These are phyloP conservation scores for Phlyctochytrium planicorne DNA, from an alignment of 192 early-diverging fungal species.

Conservation along the genomic window DNA sequence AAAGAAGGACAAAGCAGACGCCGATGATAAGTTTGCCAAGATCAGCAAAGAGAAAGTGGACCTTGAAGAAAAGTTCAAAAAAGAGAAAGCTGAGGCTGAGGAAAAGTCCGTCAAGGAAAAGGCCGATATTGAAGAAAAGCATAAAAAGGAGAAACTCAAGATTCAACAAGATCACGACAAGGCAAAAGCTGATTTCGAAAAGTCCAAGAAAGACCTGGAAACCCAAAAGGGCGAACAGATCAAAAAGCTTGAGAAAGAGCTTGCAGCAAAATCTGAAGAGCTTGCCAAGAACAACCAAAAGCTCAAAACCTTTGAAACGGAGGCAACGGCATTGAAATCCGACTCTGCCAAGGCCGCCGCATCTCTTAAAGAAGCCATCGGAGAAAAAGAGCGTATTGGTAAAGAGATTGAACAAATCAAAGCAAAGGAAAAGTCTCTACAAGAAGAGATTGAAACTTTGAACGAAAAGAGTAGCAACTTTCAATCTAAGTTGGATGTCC, in stretches of 20 bases:
- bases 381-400: conserved; percentile 12
- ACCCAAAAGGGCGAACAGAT: conserved; percentile 29
- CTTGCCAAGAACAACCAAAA: conserved; percentile 22
- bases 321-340: conserved; percentile 24
- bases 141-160: conserved; percentile 40
- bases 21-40: conserved; percentile 39
- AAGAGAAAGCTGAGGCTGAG: conserved; percentile 29
- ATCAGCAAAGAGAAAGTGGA: conserved; percentile 25
- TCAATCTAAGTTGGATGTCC: conserved; percentile 30
- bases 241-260: conserved; percentile 45
- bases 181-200: conserved; percentile 46
- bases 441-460: conserved; percentile 22
- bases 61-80: conserved; percentile 37
- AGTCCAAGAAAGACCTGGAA: conserved; percentile 43
- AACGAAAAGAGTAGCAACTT: conserved; percentile 27
- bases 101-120: conserved; percentile 34
- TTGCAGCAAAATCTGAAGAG: conserved; percentile 42
- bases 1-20: conserved; percentile 24
- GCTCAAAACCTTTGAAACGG: conserved; percentile 35
- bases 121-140: conserved; percentile 42
- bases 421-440: conserved; percentile 9
- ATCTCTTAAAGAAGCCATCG: conserved; percentile 17
- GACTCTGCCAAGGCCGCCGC: conserved; percentile 28
- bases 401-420: conserved; percentile 20
- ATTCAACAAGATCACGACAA: conserved; percentile 32